Percentiles rank a stretch among this genome's conserved stretches.
Conservation (phyloP, 2,329 filamentous ascomycete genomes). For the Alternaria arbusti region DNA sequence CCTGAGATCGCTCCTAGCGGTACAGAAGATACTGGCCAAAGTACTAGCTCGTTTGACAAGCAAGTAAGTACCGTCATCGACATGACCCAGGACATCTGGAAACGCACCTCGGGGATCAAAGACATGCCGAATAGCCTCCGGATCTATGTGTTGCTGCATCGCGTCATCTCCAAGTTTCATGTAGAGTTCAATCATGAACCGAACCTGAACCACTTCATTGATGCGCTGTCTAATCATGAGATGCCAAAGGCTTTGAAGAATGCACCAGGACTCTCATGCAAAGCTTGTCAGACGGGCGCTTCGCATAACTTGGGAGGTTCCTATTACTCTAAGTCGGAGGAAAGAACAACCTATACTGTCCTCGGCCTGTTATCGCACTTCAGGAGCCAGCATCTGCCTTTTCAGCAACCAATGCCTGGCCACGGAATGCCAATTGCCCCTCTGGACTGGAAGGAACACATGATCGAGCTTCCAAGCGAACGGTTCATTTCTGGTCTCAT, state of each 20-base stretch:
- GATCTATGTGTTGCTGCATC: slow-evolving; percentile 68
- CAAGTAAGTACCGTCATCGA: slow-evolving; percentile 51
- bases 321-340: slow-evolving; percentile 46
- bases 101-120: slow-evolving; percentile 63
- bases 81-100: slow-evolving; percentile 69
- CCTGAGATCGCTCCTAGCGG: slow-evolving; percentile 21
- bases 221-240: slow-evolving; percentile 52
- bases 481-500: slow-evolving; percentile 57
- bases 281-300: slow-evolving; percentile 45
- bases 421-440: slow-evolving; percentile 30
- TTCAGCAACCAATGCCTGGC: slow-evolving; percentile 24
- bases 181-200: slow-evolving; percentile 64
- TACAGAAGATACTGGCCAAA: slow-evolving; percentile 34
- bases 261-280: slow-evolving; percentile 54
- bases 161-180: slow-evolving; percentile 65
- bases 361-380: slow-evolving; percentile 67
- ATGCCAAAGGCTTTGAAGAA: slow-evolving; percentile 53
- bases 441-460: slow-evolving; percentile 65
- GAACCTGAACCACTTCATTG: slow-evolving; percentile 62
- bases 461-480: slow-evolving; percentile 65
- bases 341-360: slow-evolving; percentile 51
- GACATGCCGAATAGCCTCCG: slow-evolving; percentile 68
- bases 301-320: slow-evolving; percentile 36
- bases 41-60: slow-evolving; percentile 46
- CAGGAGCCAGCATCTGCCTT: slow-evolving; percentile 61